Evolutionary conservation across 2,329 filamentous ascomycete genomes (phyloP), one percentile per base, ranked within the genome.

Genomic region (Trichophyton benhamiae): DNA sequence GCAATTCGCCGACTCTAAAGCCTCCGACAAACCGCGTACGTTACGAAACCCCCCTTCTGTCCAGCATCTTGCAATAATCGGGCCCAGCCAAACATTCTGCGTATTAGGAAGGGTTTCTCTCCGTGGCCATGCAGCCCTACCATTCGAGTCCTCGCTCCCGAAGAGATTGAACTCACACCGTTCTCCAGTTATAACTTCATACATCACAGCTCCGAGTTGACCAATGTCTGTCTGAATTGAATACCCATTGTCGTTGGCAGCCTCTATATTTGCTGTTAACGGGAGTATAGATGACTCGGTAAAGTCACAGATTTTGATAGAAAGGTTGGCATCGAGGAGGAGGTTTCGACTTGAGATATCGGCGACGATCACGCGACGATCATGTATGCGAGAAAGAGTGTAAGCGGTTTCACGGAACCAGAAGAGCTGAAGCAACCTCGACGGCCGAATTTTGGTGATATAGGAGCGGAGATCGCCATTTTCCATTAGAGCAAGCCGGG

Each of bases 181-280:
- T 3, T 61, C 38, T 9, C 64, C 65, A 15, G 68, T 68, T 3
- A 68, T 58, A 17, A 72, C 62, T 61, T 71, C 66, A 58, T 68
- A 73, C 33, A 72, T 69, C 15, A 72, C 70, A 30, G 67, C 63
- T 6, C 69, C 70, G 20, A 73, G 65, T 25, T 67, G 66, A 1
- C 68, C 69, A 57, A 74, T 68, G 61, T 73, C 69, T 13, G 65
- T 70, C 22, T 66, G 64, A 13, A 67, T 65, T 0, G 67, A 67
- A 60, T 65, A 72, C 27, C 68, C 69, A 44, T 64, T 61, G 33
- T 72, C 67, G 60, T 72, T 66, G 11, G 63, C 65, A 8, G 63
- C 63, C 13, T 69, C 63, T 63, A 74, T 70, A 62, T 67, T 36
- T 17, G 63, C 59, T 57, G 68, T 64, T 3, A 59, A 20, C 3